phyloP scores from a whole-genome alignment of 495 filamentous ascomycete species.

The Cercophora scortea region DNA sequence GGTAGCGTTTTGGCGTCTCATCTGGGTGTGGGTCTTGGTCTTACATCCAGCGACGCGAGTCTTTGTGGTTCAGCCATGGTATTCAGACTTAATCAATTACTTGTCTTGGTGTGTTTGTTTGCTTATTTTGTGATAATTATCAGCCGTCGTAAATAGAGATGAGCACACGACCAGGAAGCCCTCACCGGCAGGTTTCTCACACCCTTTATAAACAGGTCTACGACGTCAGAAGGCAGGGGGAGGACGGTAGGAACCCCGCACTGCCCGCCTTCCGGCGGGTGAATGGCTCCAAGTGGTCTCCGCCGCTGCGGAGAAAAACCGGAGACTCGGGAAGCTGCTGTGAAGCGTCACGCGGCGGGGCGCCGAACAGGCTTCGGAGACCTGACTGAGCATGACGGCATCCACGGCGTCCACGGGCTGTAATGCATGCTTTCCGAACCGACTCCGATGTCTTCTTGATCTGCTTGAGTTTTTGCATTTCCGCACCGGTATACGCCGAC shows the following conservation, averaged over 20 bases:
- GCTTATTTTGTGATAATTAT: not conserved
- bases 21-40: too few species aligned
- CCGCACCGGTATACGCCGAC: too few species aligned
- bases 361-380: too few species aligned
- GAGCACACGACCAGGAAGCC: not conserved
- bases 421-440: too few species aligned
- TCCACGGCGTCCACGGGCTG: too few species aligned
- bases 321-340: slow-evolving; percentile 17
- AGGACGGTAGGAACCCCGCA: slow-evolving; percentile 4
- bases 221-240: too few species aligned
- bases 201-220: too few species aligned
- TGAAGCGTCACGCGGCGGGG: too few species aligned
- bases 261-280: not conserved
- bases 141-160: not conserved
- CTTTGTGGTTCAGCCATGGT: slow-evolving; percentile 16
- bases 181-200: too few species aligned
- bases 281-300: slow-evolving; percentile 3
- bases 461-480: too few species aligned
- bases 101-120: not conserved
- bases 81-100: not conserved
- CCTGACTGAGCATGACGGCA: too few species aligned
- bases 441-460: too few species aligned
- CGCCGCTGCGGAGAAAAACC: slow-evolving; percentile 19
- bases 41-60: slow-evolving; percentile 29
- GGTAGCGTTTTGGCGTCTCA: not conserved